A percentile compares a stretch with the other conserved stretches of the same genome.
phyloP scores from a whole-genome alignment of 164 flowering plant genomes.

The Aristolochia contorta region DNA sequence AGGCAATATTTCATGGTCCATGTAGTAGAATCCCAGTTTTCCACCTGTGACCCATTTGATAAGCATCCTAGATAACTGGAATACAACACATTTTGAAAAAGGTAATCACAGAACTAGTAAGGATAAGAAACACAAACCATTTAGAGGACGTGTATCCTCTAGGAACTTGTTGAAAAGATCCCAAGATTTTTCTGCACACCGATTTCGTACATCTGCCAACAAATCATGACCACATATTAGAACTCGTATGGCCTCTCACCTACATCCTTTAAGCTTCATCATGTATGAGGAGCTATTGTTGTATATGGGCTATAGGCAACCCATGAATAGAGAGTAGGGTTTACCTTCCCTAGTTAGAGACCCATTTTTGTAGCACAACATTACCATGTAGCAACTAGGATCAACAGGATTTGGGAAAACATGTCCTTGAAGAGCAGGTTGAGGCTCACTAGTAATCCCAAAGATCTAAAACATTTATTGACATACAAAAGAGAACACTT shows the following conservation, averaged over 20 bases:
- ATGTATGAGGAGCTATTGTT: neutral
- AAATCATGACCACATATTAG: constrained; percentile 17
- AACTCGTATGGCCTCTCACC: neutral
- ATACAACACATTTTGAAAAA: neutral
- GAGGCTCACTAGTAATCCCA: constrained; percentile 71
- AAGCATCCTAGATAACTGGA: constrained; percentile 1
- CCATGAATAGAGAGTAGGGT: neutral
- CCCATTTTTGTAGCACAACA: constrained; percentile 86
- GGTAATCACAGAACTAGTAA: neutral
- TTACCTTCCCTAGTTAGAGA: constrained; percentile 95
- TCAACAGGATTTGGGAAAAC: constrained; percentile 93
- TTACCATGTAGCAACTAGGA: constrained; percentile 74
- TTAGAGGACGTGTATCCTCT: constrained; percentile 67
- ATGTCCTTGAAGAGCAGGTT: constrained; percentile 84
- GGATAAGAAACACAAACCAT: constrained; percentile 35
- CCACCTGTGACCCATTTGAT: constrained; percentile 46
- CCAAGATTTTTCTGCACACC: constrained; percentile 74
- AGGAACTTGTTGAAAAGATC: constrained; percentile 58
- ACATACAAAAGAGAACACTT: no score
- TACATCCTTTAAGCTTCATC: neutral
- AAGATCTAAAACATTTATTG: constrained; percentile 42
- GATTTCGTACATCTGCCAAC: constrained; percentile 61
- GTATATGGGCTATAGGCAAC: neutral
- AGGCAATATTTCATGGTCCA: constrained; percentile 95
- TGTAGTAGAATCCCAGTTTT: constrained; percentile 88